These are phyloP conservation scores for Biscutella auriculata DNA, from an alignment of 441 rosid species.

Conservation along the genomic window DNA sequence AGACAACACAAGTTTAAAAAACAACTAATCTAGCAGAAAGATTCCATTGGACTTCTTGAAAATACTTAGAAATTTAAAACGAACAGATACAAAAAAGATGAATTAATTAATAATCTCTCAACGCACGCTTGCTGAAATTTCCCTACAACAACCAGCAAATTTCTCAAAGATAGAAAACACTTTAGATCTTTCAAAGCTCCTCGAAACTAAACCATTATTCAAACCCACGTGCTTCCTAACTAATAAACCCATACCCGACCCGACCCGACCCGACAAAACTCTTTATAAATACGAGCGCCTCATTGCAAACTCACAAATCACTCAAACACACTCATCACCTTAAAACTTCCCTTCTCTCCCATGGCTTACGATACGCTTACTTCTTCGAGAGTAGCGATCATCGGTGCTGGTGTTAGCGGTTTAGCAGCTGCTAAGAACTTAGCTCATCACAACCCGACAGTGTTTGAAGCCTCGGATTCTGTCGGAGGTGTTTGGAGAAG, in stretches of 20 bases:
- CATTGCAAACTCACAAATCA: neutral
- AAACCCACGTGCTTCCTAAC: conserved; percentile 19
- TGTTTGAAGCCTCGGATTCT: conserved; percentile 63
- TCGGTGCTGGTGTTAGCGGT: conserved; percentile 84
- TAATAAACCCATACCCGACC: neutral
- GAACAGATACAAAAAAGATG: neutral
- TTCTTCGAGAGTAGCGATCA: conserved; percentile 47
- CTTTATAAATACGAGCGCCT: neutral
- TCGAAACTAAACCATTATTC: conserved; percentile 9
- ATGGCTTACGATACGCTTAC: conserved; percentile 1
- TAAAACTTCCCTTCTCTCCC: neutral
- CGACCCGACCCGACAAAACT: neutral
- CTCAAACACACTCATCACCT: too few relatives aligned
- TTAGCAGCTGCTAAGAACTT: conserved; percentile 64
- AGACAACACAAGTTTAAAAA: conserved; percentile 7
- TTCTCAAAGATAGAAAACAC: conserved; percentile 1
- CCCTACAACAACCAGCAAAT: conserved; percentile 15
- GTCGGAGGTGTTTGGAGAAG: conserved; percentile 82
- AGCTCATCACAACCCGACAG: conserved; percentile 39
- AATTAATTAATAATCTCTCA: neutral
- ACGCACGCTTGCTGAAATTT: conserved; percentile 15
- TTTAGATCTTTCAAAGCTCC: conserved; percentile 18
- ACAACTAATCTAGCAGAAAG: neutral
- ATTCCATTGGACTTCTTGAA: conserved; percentile 21
- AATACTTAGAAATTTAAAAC: conserved; percentile 17